phyloP scores from a whole-genome alignment of 495 filamentous ascomycete genomes.

The Tuber calosporum region DNA sequence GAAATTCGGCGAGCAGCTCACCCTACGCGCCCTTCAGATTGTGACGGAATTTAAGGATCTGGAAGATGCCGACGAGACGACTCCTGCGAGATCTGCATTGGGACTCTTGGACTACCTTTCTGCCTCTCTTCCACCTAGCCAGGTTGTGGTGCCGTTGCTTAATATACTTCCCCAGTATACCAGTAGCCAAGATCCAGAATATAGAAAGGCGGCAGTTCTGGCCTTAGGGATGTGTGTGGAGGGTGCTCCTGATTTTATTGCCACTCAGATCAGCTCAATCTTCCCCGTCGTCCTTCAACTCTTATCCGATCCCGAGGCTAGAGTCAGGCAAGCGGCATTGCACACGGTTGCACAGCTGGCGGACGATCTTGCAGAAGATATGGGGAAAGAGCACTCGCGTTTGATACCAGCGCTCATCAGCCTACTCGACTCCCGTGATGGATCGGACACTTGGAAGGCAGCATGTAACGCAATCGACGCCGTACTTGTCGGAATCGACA shows the following conservation, averaged over 20 bases:
- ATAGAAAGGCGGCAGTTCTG: constrained; percentile 81
- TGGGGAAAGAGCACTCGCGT: constrained; percentile 70
- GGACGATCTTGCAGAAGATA: constrained; percentile 84
- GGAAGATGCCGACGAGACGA: constrained; percentile 69
- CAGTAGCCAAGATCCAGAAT: constrained; percentile 61
- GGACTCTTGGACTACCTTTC: constrained; percentile 82
- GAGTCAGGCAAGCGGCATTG: constrained; percentile 78
- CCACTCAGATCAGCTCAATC: constrained; percentile 48
- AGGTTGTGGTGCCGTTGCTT: constrained; percentile 88
- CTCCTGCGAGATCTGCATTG: constrained; percentile 79
- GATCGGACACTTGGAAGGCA: constrained; percentile 72
- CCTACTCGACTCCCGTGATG: constrained; percentile 74
- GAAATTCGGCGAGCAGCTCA: constrained; percentile 77
- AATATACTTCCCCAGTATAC: constrained; percentile 76
- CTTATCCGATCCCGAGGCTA: constrained; percentile 69
- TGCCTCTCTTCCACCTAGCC: constrained; percentile 77
- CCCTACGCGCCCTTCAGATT: constrained; percentile 74
- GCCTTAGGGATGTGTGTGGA: constrained; percentile 91
- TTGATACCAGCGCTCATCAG: constrained; percentile 77
- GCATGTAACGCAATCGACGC: constrained; percentile 88
- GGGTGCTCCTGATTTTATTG: constrained; percentile 67
- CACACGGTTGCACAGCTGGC: constrained; percentile 80
- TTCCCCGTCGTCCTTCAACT: constrained; percentile 80
- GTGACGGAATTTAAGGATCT: constrained; percentile 62
- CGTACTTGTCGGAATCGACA: constrained; percentile 79